Evolutionary conservation across 768 basidiomycete genomes (phyloP).

Genomic region (Suillus luteus): DNA sequence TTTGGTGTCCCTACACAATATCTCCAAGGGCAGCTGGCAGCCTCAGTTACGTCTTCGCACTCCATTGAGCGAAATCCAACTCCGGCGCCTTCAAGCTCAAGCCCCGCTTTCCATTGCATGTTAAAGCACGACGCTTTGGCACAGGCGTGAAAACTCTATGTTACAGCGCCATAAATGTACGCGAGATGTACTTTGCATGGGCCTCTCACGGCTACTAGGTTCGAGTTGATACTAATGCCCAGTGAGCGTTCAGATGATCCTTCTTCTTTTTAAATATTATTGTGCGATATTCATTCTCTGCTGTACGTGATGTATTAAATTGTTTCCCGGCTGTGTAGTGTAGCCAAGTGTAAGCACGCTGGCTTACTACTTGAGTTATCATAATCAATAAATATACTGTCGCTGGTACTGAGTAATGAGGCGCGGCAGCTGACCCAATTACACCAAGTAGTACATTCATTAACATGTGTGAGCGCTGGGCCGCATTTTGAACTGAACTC

Average conservation of each 20-base stretch:
- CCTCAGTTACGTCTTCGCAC: conserved; percentile 62
- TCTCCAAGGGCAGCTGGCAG: conserved; percentile 83
- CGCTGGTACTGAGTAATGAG: too few species aligned
- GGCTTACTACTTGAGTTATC: too few species aligned
- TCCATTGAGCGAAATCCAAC: conserved; percentile 1
- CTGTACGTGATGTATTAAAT: neutral
- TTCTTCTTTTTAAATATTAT: neutral
- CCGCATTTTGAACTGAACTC: too few species aligned
- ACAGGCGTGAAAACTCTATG: neutral
- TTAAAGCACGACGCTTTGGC: neutral
- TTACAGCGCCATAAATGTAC: too few species aligned
- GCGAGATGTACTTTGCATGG: neutral
- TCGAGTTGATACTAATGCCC: neutral
- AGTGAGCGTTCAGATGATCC: neutral
- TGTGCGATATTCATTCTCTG: neutral
- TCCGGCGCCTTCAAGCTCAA: neutral
- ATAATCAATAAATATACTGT: too few species aligned
- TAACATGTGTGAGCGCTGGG: too few species aligned
- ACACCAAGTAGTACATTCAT: too few species aligned
- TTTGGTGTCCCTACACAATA: conserved; percentile 79
- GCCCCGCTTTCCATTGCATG: too few species aligned
- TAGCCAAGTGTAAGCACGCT: too few species aligned
- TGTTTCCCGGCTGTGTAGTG: neutral
- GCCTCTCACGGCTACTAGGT: neutral
- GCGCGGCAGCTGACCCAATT: too few species aligned